These are phyloP conservation scores for Leishmania braziliensis DNA, from an alignment of 208 protist genomes.

Conservation along the genomic window DNA sequence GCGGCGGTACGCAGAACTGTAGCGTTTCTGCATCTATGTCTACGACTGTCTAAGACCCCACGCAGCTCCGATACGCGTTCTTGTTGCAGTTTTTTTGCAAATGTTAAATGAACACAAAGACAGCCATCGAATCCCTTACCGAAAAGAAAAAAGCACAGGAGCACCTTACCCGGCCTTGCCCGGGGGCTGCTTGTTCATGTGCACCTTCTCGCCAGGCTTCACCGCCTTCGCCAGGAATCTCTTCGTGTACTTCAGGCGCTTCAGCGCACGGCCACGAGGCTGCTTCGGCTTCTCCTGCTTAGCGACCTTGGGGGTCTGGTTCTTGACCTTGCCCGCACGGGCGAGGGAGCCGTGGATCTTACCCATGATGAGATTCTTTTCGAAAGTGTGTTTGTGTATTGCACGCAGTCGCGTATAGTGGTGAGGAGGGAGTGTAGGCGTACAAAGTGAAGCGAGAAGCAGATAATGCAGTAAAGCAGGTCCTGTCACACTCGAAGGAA, in stretches of 20 bases:
- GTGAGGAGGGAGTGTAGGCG: background rate
- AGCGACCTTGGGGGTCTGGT: constrained; percentile 97
- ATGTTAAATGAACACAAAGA: constrained; percentile 20
- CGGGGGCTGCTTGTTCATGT: constrained; percentile 93
- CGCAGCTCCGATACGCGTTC: background rate
- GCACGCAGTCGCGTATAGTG: background rate
- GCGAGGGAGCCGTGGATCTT: constrained; percentile 98
- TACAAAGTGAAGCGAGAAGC: background rate
- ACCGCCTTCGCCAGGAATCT: constrained; percentile 95
- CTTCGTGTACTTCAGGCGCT: constrained; percentile 97
- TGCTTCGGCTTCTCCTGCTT: constrained; percentile 96
- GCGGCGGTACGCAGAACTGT: background rate
- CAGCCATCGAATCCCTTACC: constrained; percentile 1
- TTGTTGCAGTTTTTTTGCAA: constrained; percentile 3
- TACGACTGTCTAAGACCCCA: background rate
- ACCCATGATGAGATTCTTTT: constrained; percentile 70
- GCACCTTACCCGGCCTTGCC: constrained; percentile 85
- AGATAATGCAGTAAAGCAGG: background rate
- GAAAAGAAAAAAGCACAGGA: constrained; percentile 1
- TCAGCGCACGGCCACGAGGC: constrained; percentile 95
- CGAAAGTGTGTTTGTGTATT: background rate
- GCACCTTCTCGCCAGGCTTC: constrained; percentile 93
- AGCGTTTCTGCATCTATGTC: background rate
- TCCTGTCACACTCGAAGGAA: background rate
- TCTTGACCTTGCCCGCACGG: constrained; percentile 98